Evolutionary conservation across 176 grass and related monocot species (phyloP), one percentile per base, ranked within the genome.

Genomic region (Canna indica): DNA sequence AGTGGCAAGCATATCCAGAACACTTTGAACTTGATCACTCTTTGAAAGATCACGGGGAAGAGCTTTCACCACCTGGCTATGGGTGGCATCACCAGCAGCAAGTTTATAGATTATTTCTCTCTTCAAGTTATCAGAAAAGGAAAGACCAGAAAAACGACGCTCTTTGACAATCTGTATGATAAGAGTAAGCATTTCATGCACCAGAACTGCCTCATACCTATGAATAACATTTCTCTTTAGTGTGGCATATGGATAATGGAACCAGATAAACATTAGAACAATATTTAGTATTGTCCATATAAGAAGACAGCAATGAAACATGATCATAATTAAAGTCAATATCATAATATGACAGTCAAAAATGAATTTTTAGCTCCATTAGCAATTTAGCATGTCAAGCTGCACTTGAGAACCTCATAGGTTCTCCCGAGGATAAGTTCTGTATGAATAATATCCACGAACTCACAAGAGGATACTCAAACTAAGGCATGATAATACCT

Each of bases 161-260:
- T 99, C 95, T 85, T 84, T 94, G 65, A 99, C 82, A 84, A 99
- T 68, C 77, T 99, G 95, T 88, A 99, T 85, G 39, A 99, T 81
- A 84, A 94, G 87, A 48, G 74, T 82, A 56, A 99, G 80, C 90
- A 99, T 90, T 75, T 99, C 95, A 66, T 94, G 90, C 73, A 99
- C 78, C 72, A 99, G 80, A 78, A 94, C 84, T 53, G 82, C 69
- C 38, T 94, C 95, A 64, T 90, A 84, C 87, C 95, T 99, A 81
- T 46, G 76, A 62, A 68, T 20, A 46, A 50, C 17, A 14, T 52
- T 36, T 48, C 12, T 70, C 44, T 47, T 70, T 26, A 70, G 17
- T 66, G 22, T 45, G 7, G 36, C 1, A 70, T 9, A 22, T 30
- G 27, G 17, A 13, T 35, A 47, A 70, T 25, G 42, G 41, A 67